These are phyloP conservation scores for Crotalaria pallida DNA, from an alignment of 306 rosid species.

Conservation along the genomic window DNA sequence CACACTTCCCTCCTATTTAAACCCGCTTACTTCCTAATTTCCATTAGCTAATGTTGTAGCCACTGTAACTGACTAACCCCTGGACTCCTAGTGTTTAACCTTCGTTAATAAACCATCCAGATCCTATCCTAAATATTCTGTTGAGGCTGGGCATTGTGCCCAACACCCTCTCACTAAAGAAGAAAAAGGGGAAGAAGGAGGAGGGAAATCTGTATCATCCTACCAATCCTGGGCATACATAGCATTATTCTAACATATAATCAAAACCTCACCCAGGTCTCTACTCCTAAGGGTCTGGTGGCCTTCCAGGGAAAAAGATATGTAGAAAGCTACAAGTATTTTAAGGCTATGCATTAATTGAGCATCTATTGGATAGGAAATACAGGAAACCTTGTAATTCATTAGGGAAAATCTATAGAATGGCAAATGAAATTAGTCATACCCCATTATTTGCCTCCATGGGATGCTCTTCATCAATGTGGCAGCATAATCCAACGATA, in stretches of 20 bases:
- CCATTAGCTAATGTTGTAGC: too few relatives aligned
- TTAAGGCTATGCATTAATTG: not conserved
- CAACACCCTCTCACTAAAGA: not conserved
- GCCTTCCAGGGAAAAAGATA: not conserved
- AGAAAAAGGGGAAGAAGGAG: not conserved
- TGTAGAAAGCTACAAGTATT: not conserved
- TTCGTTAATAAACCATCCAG: too few relatives aligned
- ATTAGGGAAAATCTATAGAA: not conserved
- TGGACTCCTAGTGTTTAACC: too few relatives aligned
- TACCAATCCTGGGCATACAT: not conserved
- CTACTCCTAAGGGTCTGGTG: not conserved
- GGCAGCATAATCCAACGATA: slow-evolving; percentile 96
- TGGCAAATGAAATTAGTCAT: slow-evolving; percentile 27
- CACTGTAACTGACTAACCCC: too few relatives aligned
- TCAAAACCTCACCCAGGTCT: not conserved
- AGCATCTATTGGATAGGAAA: not conserved
- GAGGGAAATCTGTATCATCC: not conserved
- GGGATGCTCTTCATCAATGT: slow-evolving; percentile 96
- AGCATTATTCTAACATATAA: not conserved
- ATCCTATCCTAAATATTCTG: too few relatives aligned
- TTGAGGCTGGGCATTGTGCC: too few relatives aligned
- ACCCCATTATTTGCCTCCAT: slow-evolving; percentile 87
- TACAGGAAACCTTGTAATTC: not conserved
- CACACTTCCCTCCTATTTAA: too few relatives aligned
- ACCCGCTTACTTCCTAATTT: too few relatives aligned